Evolutionary conservation across 306 rosid species (phyloP), one percentile per base, ranked within the genome.

Genomic region (Macrotyloma uniflorum): DNA sequence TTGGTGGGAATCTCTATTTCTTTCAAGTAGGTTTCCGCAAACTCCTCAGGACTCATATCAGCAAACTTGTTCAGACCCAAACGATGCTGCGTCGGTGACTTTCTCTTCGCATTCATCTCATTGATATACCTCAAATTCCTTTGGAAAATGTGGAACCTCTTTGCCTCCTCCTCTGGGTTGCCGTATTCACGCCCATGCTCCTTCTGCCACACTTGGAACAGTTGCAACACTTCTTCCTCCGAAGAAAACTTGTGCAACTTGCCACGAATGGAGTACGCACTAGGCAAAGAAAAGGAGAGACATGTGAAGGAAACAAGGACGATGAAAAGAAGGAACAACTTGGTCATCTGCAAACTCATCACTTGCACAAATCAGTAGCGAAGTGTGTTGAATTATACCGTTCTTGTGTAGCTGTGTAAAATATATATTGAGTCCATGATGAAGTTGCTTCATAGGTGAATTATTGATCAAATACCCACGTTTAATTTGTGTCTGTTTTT

Each of bases 61-160:
- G 89, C 93, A 84, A 89, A 91, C 80, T 83, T 71, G 79, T 86
- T 92, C 76, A 89, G 72, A 55, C 96, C 91, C 72, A 87, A 64
- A 42, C 78, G 80, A 69, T 74, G 70, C 0, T 69, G 75, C 15
- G 18, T 67, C 0, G 65, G 12, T 5, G 83, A 85, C 33, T 42
- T 79, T 55, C 76, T 87, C 82, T 67, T 74, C 6, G 81, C 84
- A 59, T 87, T 90, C 80, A 74, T 75, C 70, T 90, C 90, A 32
- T 79, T 54, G 59, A 92, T 75, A 35, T 81, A 62, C 55, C 58
- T 87, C 72, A 90, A 62, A 15, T 88, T 92, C 75, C 66, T 83
- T 70, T 87, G 78, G 83, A 92, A 92, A 43, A 82, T 88, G 69
- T 83, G 28, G 47, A 80, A 72, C 36, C 75, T 80, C 11, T 43